Evolutionary conservation across 306 rosid genomes (phyloP), one percentile per base, ranked within the genome.

Genomic region (Medicago arabica): DNA sequence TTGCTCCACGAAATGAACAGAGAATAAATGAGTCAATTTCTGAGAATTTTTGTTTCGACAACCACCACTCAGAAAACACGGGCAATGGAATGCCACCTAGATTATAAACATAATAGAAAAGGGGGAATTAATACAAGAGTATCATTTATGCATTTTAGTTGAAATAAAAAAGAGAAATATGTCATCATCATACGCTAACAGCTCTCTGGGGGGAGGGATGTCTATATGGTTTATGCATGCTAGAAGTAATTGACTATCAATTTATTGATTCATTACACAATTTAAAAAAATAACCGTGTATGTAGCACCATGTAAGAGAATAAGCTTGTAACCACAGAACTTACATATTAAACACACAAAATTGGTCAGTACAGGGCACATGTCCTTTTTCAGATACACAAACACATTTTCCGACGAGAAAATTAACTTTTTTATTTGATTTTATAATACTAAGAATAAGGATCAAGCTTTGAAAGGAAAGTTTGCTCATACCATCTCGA

Each of bases 21-120:
- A 91, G 87, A 59, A 94, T 81, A 78, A 94, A 94, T 38, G 96
- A 88, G 78, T 94, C 90, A 60, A 94, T 94, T 74, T 81, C 88
- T 12, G 93, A 88, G 79, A 91, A 88, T 75, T 86, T 91, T 75
- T 94, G 96, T 69, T 81, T 94, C 39, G 93, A 86, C 72, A 91
- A 75, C 98, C 98, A 94, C 98, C 98, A 94, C 85, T 94, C 97
- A 19, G 96, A 94, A 94, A 94, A 91, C 75, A 91, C 79, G 9
- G 86, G 96, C 87, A 94, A 83, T 6, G 96, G 97, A 74, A 94
- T 91, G 25, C 98, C 91, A 69, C 98, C 98, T 94, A 71, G 66
- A 68, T 77, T 55, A 66, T 63, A 34, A 72, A 80, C 41, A 77
- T 5, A 54, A 13, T 7, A 81, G 69, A 44, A 68, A 76, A 63